phyloP scores from a whole-genome alignment of 106 monocot genomes.

The Dendrobium nobile region DNA sequence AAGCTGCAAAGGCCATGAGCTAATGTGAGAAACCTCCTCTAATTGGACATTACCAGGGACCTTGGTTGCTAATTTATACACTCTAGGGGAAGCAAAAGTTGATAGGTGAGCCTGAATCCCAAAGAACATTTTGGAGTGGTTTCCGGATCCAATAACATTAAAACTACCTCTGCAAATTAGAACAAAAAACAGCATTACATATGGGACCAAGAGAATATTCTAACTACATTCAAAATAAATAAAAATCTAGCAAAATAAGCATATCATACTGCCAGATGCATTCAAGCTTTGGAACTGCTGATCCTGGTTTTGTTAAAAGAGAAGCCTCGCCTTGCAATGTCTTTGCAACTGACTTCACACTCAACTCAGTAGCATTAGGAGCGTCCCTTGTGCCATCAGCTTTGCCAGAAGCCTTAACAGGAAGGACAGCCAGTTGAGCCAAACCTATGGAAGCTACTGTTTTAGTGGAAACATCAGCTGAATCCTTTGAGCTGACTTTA shows the following conservation, averaged over 20 bases:
- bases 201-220: not conserved
- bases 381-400: not conserved
- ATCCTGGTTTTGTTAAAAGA: not conserved
- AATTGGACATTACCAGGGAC: slow-evolving; percentile 52
- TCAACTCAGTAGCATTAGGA: slow-evolving; percentile 4
- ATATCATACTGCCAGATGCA: slow-evolving; percentile 14
- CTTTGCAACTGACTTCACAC: not conserved
- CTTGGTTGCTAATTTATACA: slow-evolving; percentile 39
- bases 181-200: slow-evolving; percentile 2
- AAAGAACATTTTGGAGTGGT: slow-evolving; percentile 20
- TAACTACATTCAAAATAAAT: not conserved
- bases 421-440: not conserved
- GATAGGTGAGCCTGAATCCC: slow-evolving; percentile 86
- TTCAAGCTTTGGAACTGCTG: slow-evolving; percentile 9
- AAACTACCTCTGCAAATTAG: slow-evolving; percentile 58
- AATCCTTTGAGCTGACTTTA: not conserved
- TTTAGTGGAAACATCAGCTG: not conserved
- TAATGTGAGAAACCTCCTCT: slow-evolving; percentile 46
- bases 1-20: slow-evolving; percentile 61
- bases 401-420: not conserved
- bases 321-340: not conserved
- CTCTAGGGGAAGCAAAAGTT: slow-evolving; percentile 50
- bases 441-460: not conserved
- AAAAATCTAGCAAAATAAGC: not conserved
- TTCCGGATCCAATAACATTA: slow-evolving; percentile 36